Conservation (phyloP, 441 rosid genomes). For the Populus trichocarpa region DNA sequence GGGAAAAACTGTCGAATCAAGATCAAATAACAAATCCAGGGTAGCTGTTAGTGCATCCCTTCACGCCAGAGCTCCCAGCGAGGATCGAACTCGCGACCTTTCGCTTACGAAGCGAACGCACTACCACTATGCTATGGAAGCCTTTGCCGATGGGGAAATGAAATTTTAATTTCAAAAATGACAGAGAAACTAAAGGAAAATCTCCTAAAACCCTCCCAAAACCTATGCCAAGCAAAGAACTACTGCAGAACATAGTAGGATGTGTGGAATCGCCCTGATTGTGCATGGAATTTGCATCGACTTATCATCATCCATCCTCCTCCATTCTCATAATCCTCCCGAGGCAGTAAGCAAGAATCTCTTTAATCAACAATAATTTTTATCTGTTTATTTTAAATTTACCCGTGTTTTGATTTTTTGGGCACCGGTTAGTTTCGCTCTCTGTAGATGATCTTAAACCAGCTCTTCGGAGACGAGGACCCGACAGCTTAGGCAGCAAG, state of each 20-base stretch:
- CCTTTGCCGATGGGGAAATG: background rate
- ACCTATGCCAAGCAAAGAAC: no score
- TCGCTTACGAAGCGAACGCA: constrained; percentile 99
- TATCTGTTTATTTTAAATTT: background rate
- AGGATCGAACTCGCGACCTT: constrained; percentile 99
- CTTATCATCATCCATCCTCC: constrained; percentile 35
- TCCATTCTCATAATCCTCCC: constrained; percentile 18
- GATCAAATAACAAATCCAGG: no score
- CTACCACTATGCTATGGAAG: constrained; percentile 87
- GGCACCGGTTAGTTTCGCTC: constrained; percentile 7
- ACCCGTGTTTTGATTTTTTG: background rate
- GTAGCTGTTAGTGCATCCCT: no score
- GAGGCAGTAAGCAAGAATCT: constrained; percentile 23
- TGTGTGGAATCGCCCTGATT: constrained; percentile 80
- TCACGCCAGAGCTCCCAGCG: constrained; percentile 26
- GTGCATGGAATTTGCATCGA: constrained; percentile 48
- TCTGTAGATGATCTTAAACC: constrained; percentile 54
- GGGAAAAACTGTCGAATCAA: no score
- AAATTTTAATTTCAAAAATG: background rate
- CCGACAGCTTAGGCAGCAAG: constrained; percentile 58
- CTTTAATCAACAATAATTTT: background rate
- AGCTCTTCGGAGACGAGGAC: constrained; percentile 62
- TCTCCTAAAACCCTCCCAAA: background rate
- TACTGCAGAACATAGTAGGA: constrained; percentile 9
- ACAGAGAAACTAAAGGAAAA: background rate